Percentiles rank a stretch among this genome's conserved stretches.
phyloP scores from a whole-genome alignment of 441 rosid species.

The Corymbia citriodora region DNA sequence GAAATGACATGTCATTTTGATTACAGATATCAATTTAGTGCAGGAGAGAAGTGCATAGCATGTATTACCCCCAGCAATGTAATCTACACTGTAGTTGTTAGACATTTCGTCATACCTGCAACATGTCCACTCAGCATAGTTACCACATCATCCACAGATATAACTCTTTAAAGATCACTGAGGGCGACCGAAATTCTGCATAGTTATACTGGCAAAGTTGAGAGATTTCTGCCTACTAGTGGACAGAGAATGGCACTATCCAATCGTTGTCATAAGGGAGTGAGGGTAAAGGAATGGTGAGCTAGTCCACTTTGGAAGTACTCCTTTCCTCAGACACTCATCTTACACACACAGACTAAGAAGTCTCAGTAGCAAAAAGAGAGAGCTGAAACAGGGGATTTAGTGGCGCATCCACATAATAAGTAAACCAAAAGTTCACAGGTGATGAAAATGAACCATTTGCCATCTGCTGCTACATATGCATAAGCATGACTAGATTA shows the following conservation, averaged over 20 bases:
- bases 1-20: not conserved
- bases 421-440: not conserved
- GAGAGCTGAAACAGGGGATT: not conserved
- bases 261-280: not conserved
- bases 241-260: not conserved
- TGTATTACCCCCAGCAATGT: conserved; percentile 86
- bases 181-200: not conserved
- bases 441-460: not conserved
- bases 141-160: not conserved
- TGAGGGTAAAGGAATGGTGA: not conserved
- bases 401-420: not conserved
- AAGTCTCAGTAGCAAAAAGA: not conserved
- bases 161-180: not conserved
- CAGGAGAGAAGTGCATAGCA: not conserved
- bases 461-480: not conserved
- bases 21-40: not conserved
- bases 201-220: not conserved
- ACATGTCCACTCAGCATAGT: not conserved
- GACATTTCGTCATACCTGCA: conserved; percentile 84
- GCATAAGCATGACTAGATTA: not conserved
- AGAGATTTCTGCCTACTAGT: not conserved
- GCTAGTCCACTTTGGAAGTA: not conserved
- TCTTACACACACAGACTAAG: not conserved
- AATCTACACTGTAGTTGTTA: conserved; percentile 53
- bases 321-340: not conserved